Conservation (phyloP, 2,329 filamentous ascomycete genomes). For the Ophiostoma ulmi region DNA sequence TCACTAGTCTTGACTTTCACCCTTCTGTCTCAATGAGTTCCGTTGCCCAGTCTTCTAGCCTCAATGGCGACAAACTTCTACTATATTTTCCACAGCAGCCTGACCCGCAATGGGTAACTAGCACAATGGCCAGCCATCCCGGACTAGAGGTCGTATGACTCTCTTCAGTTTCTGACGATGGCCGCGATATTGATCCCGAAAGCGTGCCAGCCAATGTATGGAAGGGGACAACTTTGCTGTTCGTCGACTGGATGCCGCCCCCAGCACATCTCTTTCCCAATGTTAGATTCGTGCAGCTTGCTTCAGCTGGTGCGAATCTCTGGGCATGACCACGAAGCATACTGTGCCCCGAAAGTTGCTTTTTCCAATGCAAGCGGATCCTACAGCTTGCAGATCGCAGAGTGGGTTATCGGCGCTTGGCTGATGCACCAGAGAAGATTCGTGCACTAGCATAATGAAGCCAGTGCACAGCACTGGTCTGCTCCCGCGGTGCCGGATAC, state of each 20-base stretch:
- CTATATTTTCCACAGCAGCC: slow-evolving; percentile 5
- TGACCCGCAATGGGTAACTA: slow-evolving; percentile 1
- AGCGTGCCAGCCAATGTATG: background rate
- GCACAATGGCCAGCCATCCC: background rate
- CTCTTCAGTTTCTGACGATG: background rate
- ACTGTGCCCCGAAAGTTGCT: slow-evolving; percentile 34
- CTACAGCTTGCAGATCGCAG: slow-evolving; percentile 33
- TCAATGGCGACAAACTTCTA: background rate
- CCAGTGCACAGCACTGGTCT: background rate
- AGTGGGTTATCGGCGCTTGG: slow-evolving; percentile 33
- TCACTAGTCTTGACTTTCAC: background rate
- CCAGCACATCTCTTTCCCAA: background rate
- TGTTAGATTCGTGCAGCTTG: slow-evolving; percentile 43
- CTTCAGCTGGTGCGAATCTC: slow-evolving; percentile 41
- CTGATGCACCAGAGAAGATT: slow-evolving; percentile 26
- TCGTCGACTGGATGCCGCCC: slow-evolving; percentile 4
- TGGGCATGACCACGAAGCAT: slow-evolving; percentile 37
- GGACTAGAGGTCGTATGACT: slow-evolving; percentile 2
- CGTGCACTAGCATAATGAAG: background rate
- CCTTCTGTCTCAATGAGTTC: background rate
- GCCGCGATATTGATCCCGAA: background rate
- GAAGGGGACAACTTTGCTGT: slow-evolving; percentile 2
- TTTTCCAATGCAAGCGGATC: slow-evolving; percentile 42
- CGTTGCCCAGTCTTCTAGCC: background rate
- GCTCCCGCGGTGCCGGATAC: slow-evolving; percentile 26